These are phyloP conservation scores for Helianthus annuus DNA, from an alignment of 129 eudicot species.

Conservation along the genomic window HanXRQr2.0-SUNRISE NC_035441.2:155122971-155123470, in stretches of 20 bases:
- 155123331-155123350: slow-evolving; percentile 3
- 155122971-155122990: slow-evolving; percentile 31
- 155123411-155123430: slow-evolving; percentile 28
- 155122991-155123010: neutral
- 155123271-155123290: too few relatives aligned
- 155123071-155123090: slow-evolving; percentile 80
- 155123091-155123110: slow-evolving; percentile 91
- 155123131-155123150: slow-evolving; percentile 48
- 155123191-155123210: slow-evolving; percentile 55
- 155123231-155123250: slow-evolving; percentile 12
- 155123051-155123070: slow-evolving; percentile 53
- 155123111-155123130: slow-evolving; percentile 73
- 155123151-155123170: slow-evolving; percentile 54
- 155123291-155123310: too few relatives aligned
- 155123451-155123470: slow-evolving; percentile 40
- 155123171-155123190: slow-evolving; percentile 53
- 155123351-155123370: slow-evolving; percentile 8
- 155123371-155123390: slow-evolving; percentile 1
- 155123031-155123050: slow-evolving; percentile 76
- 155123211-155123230: slow-evolving; percentile 24
- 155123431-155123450: slow-evolving; percentile 26
- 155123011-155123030: slow-evolving; percentile 39
- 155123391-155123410: slow-evolving; percentile 18
- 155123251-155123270: neutral
- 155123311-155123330: too few relatives aligned